A percentile compares a stretch with the other conserved stretches of the same genome.
Evolutionary conservation across 2,329 filamentous ascomycete species (phyloP).

Genomic region (Apiospora rasikravindrae): DNA sequence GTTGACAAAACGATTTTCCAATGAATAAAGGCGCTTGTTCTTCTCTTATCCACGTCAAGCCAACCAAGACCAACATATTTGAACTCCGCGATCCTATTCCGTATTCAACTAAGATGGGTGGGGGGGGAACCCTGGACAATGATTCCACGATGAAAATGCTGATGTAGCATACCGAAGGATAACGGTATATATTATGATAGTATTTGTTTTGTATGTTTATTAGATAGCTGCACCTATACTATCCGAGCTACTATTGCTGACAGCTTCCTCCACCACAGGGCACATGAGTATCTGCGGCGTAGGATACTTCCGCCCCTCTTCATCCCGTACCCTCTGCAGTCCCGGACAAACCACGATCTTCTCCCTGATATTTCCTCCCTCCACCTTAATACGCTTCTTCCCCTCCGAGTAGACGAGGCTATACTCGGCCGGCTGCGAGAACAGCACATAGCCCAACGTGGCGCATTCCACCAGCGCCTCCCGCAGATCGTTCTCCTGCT

Average conservation of each 20-base stretch:
- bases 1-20: too few species aligned
- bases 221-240: not conserved
- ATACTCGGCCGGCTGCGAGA: slow-evolving; percentile 50
- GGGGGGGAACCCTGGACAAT: too few species aligned
- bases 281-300: slow-evolving; percentile 26
- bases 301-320: slow-evolving; percentile 29
- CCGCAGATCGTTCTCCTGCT: slow-evolving; percentile 45
- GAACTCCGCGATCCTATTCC: too few species aligned
- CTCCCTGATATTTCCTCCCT: slow-evolving; percentile 26
- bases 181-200: too few species aligned
- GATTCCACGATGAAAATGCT: too few species aligned
- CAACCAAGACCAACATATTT: too few species aligned
- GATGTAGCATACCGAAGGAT: too few species aligned
- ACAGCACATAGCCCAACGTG: slow-evolving; percentile 47
- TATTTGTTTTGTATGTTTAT: not conserved
- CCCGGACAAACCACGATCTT: slow-evolving; percentile 33
- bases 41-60: too few species aligned
- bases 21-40: too few species aligned
- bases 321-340: slow-evolving; percentile 32
- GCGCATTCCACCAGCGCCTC: slow-evolving; percentile 46
- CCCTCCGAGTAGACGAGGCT: slow-evolving; percentile 30
- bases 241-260: not conserved
- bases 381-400: slow-evolving; percentile 27
- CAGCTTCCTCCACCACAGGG: slow-evolving; percentile 21
- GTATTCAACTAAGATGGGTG: too few species aligned